Conservation (phyloP, 2,329 filamentous ascomycete genomes). For the Coniochaeta pulveracea region DNA sequence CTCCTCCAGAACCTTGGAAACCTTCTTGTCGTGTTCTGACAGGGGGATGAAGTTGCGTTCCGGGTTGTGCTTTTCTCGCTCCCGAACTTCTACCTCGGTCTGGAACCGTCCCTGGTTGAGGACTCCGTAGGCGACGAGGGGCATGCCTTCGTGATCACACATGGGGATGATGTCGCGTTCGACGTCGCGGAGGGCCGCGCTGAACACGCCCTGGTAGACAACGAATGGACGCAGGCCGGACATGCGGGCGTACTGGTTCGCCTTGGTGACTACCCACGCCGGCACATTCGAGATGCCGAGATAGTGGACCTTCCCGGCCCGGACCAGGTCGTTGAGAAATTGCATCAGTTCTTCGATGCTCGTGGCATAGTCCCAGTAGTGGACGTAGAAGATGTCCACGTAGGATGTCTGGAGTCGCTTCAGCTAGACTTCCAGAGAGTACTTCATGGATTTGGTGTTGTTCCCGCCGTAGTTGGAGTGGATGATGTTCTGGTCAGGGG, state of each 20-base stretch:
- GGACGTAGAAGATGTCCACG: conserved; percentile 20
- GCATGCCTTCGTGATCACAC: conserved; percentile 27
- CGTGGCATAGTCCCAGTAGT: conserved; percentile 17
- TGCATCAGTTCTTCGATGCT: conserved; percentile 17
- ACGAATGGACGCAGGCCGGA: conserved; percentile 15
- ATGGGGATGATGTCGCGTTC: conserved; percentile 33
- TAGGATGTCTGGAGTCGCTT: conserved; percentile 25
- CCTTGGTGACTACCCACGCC: conserved; percentile 17
- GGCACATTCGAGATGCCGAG: conserved; percentile 19
- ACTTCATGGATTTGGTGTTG: conserved; percentile 22
- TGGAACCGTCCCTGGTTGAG: no score
- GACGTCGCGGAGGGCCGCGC: conserved; percentile 25
- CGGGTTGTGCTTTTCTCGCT: no score
- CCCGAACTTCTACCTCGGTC: no score
- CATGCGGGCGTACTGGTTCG: conserved; percentile 16
- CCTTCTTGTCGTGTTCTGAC: no score
- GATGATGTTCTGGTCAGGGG: conserved; percentile 12
- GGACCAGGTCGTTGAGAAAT: conserved; percentile 14
- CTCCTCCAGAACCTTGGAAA: no score
- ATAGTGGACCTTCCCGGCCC: conserved; percentile 17
- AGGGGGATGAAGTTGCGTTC: no score
- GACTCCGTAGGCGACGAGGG: no score
- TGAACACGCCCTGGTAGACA: conserved; percentile 32
- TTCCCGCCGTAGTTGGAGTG: conserved; percentile 27
- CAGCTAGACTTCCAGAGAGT: conserved; percentile 27